Conservation (phyloP, 202 grass and related monocot species). For the Musa balbisiana region DNA sequence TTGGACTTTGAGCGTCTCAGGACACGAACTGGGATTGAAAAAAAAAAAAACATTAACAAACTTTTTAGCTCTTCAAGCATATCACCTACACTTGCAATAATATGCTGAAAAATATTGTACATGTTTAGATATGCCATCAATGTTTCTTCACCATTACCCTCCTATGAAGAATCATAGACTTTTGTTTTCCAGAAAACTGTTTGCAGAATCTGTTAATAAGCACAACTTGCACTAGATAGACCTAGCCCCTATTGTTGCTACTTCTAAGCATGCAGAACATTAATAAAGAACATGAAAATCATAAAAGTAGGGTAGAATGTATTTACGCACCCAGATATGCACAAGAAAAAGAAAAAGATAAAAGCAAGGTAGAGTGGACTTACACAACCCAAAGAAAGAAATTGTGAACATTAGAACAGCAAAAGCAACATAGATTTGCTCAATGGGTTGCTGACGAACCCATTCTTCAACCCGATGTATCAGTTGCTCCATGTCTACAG, state of each 20-base stretch:
- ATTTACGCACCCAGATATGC: not conserved
- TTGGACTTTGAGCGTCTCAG: constrained; percentile 61
- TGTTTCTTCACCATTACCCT: not conserved
- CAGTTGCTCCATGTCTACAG: constrained; percentile 42
- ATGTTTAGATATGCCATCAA: not conserved
- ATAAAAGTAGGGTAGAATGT: too few relatives aligned
- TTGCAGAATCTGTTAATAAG: too few relatives aligned
- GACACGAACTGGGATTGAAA: constrained; percentile 38
- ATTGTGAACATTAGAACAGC: constrained; percentile 51
- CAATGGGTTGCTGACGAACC: constrained; percentile 42
- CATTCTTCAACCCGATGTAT: constrained; percentile 35
- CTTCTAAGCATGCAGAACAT: too few relatives aligned
- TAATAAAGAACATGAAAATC: too few relatives aligned
- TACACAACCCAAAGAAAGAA: constrained; percentile 34
- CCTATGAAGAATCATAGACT: not conserved
- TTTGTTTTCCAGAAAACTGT: not conserved
- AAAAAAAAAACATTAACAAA: not conserved
- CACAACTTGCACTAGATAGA: too few relatives aligned
- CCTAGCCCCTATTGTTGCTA: too few relatives aligned
- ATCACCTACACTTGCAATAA: not conserved
- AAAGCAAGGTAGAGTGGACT: not conserved
- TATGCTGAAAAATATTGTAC: not conserved
- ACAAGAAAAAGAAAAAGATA: not conserved
- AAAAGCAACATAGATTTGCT: constrained; percentile 68
- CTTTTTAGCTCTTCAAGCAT: not conserved